These are phyloP conservation scores for Aureobasidium sp. DNA, from an alignment of 2,329 filamentous ascomycete species.

Conservation along the genomic window DNA sequence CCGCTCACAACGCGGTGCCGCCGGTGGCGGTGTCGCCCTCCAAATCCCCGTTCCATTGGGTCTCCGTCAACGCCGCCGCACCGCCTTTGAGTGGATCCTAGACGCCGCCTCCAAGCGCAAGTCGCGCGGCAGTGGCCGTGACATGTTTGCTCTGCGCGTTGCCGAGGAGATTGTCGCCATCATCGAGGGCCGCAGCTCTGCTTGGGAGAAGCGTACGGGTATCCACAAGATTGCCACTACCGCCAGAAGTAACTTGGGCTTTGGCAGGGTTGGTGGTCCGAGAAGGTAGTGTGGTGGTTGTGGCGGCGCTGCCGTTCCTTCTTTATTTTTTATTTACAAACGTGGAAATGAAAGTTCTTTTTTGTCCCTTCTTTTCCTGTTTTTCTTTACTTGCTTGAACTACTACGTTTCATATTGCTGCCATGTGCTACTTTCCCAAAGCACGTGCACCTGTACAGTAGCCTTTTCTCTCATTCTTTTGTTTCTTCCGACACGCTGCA, in stretches of 20 bases:
- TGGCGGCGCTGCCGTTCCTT: background rate
- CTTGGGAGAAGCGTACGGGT: conserved; percentile 73
- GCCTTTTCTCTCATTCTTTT: background rate
- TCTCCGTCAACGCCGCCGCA: conserved; percentile 18
- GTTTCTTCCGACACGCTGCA: background rate
- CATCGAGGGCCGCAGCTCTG: conserved; percentile 71
- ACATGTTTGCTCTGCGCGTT: conserved; percentile 66
- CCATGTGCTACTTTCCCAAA: background rate
- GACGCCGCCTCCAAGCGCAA: conserved; percentile 72
- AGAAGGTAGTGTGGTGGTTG: conserved; percentile 12
- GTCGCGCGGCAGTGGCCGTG: conserved; percentile 61
- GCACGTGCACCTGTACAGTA: background rate
- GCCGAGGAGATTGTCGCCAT: conserved; percentile 82
- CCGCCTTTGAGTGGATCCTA: conserved; percentile 64
- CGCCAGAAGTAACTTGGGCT: conserved; percentile 62
- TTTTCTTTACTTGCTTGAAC: background rate
- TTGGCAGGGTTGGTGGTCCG: conserved; percentile 22
- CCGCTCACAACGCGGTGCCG: conserved; percentile 63
- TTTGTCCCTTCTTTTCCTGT: background rate
- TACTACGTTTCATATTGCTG: background rate
- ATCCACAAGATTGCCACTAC: conserved; percentile 76
- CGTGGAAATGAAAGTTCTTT: background rate
- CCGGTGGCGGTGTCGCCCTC: conserved; percentile 66
- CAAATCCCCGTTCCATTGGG: conserved; percentile 19
- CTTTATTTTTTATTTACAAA: background rate